phyloP scores from a whole-genome alignment of 108 stramenopile species.

The Skeletonema tropicum region DNA sequence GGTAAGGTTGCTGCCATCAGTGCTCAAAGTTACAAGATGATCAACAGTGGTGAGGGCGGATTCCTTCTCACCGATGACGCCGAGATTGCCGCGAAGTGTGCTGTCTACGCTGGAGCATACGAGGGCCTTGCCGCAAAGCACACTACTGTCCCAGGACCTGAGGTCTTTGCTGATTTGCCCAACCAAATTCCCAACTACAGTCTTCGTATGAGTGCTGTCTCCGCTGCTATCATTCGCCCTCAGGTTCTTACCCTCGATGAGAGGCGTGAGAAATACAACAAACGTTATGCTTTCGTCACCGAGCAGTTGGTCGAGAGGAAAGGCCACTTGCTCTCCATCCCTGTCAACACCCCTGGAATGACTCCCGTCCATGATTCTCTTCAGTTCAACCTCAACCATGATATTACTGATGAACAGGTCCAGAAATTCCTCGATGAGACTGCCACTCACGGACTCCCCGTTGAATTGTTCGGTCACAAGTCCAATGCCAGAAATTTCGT shows the following conservation, averaged over 20 bases:
- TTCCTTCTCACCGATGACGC: conserved; percentile 84
- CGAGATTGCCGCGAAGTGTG: conserved; percentile 73
- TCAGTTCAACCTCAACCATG: conserved; percentile 78
- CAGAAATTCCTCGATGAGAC: conserved; percentile 76
- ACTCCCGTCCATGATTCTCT: conserved; percentile 88
- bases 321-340: conserved; percentile 75
- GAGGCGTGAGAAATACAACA: conserved; percentile 82
- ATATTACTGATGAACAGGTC: conserved; percentile 70
- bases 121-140: conserved; percentile 80
- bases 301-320: conserved; percentile 55
- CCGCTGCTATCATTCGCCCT: conserved; percentile 81
- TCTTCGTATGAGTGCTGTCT: conserved; percentile 80
- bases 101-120: conserved; percentile 88
- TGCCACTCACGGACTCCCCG: conserved; percentile 80
- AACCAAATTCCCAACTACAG: conserved; percentile 80
- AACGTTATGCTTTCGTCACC: conserved; percentile 62
- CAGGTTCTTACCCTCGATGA: conserved; percentile 81
- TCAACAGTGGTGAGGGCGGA: conserved; percentile 93
- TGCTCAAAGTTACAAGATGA: conserved; percentile 90
- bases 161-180: conserved; percentile 60
- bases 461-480: conserved; percentile 89
- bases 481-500: conserved; percentile 87
- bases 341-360: conserved; percentile 73
- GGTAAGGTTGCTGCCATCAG: conserved; percentile 74
- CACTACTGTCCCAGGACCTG: conserved; percentile 68